phyloP scores from a whole-genome alignment of 1,284 basidiomycete genomes.

The Leccinum proximum region DNA sequence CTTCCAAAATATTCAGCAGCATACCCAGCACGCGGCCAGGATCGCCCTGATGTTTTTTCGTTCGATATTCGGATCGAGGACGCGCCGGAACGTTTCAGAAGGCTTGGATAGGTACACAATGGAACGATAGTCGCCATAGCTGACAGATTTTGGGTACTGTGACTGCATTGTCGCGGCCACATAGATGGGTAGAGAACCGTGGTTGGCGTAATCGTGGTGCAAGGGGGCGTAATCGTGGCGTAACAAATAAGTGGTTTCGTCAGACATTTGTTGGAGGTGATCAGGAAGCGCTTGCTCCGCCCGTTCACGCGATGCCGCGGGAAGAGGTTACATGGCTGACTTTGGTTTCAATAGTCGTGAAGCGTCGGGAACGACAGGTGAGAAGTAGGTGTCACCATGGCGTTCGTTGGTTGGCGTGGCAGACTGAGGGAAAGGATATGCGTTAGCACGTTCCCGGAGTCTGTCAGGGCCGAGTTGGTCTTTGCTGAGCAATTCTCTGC shows the following conservation, averaged over 20 bases:
- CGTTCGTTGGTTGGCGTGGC: slow-evolving; percentile 24
- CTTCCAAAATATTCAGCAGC: slow-evolving; percentile 92
- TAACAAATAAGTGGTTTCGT: slow-evolving; percentile 24
- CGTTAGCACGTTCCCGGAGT: not conserved
- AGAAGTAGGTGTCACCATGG: slow-evolving; percentile 6
- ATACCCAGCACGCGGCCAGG: slow-evolving; percentile 85
- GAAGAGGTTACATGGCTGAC: not conserved
- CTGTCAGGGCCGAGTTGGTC: slow-evolving; percentile 6
- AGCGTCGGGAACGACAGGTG: slow-evolving; percentile 3
- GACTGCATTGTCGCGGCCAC: slow-evolving; percentile 9
- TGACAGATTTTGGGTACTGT: slow-evolving; percentile 9
- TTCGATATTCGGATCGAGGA: slow-evolving; percentile 21
- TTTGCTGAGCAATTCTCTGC: not conserved
- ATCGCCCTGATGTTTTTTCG: slow-evolving; percentile 47
- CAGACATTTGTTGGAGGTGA: slow-evolving; percentile 4
- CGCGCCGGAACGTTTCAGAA: slow-evolving; percentile 8
- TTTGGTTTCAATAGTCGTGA: slow-evolving; percentile 1
- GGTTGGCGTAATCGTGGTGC: slow-evolving; percentile 6
- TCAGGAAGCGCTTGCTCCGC: not conserved
- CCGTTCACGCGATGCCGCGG: not conserved
- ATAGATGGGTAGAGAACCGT: slow-evolving; percentile 1
- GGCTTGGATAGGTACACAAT: slow-evolving; percentile 10
- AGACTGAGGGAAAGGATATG: slow-evolving; percentile 14
- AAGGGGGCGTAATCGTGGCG: slow-evolving; percentile 8
- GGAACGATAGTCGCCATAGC: slow-evolving; percentile 14